Conservation (phyloP, 2,329 filamentous ascomycete species). For the Aspergillus sp. region DNA sequence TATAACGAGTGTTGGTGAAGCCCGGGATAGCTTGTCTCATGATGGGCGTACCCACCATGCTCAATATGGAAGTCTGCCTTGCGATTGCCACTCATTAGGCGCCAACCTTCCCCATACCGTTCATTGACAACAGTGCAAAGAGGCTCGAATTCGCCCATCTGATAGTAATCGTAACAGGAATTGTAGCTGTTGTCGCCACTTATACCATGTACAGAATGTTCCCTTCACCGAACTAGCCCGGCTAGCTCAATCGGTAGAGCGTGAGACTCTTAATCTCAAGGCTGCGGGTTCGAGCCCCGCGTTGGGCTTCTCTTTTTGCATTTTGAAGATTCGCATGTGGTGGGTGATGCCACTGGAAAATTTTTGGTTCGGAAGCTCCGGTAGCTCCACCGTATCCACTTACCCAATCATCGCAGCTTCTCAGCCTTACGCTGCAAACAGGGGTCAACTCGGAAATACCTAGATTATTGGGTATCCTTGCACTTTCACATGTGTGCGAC, state of each 20-base stretch:
- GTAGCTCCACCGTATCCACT: neutral
- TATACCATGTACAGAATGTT: neutral
- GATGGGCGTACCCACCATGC: neutral
- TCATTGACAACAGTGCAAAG: neutral
- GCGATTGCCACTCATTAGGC: neutral
- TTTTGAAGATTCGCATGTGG: neutral
- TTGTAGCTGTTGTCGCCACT: neutral
- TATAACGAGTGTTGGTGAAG: neutral
- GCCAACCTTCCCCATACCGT: neutral
- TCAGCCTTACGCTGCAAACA: neutral
- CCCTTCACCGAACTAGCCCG: slow-evolving; percentile 33
- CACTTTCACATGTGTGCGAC: too few relatives aligned
- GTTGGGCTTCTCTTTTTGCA: slow-evolving; percentile 37
- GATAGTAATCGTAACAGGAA: neutral
- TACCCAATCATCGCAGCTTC: neutral
- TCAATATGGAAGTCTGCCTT: neutral
- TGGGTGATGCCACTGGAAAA: neutral
- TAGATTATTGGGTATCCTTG: too few relatives aligned
- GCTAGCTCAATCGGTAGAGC: slow-evolving; percentile 55
- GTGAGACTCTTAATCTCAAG: slow-evolving; percentile 52
- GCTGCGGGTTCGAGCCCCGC: slow-evolving; percentile 46
- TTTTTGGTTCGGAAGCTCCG: neutral
- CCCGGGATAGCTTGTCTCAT: neutral
- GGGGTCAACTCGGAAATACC: too few relatives aligned
- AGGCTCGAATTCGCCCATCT: neutral